A percentile compares a stretch with the other conserved stretches of the same genome.
Evolutionary conservation across 1,139 yeast species (phyloP).

Genomic region (Suhomyces terraborum): DNA sequence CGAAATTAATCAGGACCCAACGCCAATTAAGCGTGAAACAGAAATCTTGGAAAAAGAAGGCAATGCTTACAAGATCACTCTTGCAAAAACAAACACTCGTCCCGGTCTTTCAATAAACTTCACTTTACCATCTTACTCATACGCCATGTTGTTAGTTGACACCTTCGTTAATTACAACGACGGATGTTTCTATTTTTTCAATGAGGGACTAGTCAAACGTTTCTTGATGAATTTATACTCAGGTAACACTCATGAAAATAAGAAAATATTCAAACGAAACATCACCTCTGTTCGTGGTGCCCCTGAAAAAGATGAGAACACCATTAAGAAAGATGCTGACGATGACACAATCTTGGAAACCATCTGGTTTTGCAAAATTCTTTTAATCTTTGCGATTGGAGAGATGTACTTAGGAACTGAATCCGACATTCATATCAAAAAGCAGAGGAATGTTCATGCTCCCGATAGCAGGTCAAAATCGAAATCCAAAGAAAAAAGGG

Average conservation of each 20-base stretch:
- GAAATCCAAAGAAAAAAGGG: constrained; percentile 14
- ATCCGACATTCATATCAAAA: constrained; percentile 41
- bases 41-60: constrained; percentile 68
- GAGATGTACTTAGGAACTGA: constrained; percentile 84
- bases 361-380: constrained; percentile 77
- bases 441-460: constrained; percentile 13
- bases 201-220: constrained; percentile 73
- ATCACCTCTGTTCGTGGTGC: constrained; percentile 27
- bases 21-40: constrained; percentile 34
- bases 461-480: constrained; percentile 15
- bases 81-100: constrained; percentile 66
- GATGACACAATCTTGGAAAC: constrained; percentile 68
- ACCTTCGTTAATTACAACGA: constrained; percentile 78
- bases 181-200: constrained; percentile 84
- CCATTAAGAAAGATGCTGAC: constrained; percentile 46
- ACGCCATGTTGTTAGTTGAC: constrained; percentile 73
- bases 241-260: constrained; percentile 45
- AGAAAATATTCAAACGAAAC: constrained; percentile 42
- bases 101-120: constrained; percentile 70
- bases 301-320: constrained; percentile 45
- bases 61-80: constrained; percentile 67
- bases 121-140: constrained; percentile 73
- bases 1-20: constrained; percentile 3
- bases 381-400: constrained; percentile 77
- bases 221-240: constrained; percentile 62